Base-by-base conservation (phyloP, 2,329 filamentous ascomycete species). In the Claviceps sp. region DNA sequence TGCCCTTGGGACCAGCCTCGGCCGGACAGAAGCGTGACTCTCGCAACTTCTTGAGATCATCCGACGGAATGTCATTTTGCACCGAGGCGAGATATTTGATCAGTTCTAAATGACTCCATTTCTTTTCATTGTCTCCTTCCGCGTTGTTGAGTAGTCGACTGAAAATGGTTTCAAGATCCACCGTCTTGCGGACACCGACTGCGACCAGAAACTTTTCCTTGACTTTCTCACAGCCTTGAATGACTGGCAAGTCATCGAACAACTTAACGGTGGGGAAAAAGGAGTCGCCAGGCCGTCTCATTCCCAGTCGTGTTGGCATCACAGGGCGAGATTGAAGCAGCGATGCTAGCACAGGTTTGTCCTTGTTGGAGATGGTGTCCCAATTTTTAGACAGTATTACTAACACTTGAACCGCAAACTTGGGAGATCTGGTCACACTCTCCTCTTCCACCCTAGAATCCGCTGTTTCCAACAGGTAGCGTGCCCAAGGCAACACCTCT, bases 61-160 rank as follows among this genome's bases (percentile, higher is more conserved):
- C 83, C 9, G 71, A 67, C 0, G 93, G 93, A 54, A 98, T 96
- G 59, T 98, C 93, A 50, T 86, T 80, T 55, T 81, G 82, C 30
- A 98, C 93, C 8, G 90, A 95, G 11, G 91, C 81, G 44, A 98
- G 78, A 60, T 98, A 98, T 60, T 89, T 91, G 67, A 98, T 89
- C 26, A 98, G 74, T 64, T 98, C 91, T 55, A 95, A 82, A 63
- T 97, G 91, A 53, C 88, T 96, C 87, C 88, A 95, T 65, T 83
- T 82, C 55, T 76, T 77, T 26, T 77, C 76, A n/a, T 73, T 72
- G 9, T 65, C 66, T 14, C 75, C 70, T 0, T 72, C 62, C 0
- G 81, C 73, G 16, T 77, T 75, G 50, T 78, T 82, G 58, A 96
- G 77, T 44, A 98, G 76, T 45, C 91, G 79, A 24, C 86, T 85